A percentile compares a stretch with the other conserved stretches of the same genome.
Conservation (phyloP, 208 protist species). For the Balamuthia mandrillaris region DNA sequence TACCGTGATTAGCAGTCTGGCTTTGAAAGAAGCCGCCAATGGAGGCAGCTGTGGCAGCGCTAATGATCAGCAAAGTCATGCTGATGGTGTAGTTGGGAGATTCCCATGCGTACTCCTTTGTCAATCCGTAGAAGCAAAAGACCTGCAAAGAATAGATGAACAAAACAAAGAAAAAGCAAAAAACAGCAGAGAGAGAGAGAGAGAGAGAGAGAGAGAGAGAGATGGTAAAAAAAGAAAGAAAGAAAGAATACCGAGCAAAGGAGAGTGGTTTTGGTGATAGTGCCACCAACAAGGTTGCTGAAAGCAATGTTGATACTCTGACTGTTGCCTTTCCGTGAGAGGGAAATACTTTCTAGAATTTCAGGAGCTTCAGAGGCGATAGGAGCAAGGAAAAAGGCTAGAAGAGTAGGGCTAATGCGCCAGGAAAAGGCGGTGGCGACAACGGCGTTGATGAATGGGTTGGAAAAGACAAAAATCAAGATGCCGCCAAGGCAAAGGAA, state of each 20-base stretch:
- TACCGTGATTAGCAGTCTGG: constrained; percentile 42
- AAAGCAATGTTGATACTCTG: constrained; percentile 68
- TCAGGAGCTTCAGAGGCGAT: constrained; percentile 67
- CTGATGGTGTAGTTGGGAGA: constrained; percentile 57
- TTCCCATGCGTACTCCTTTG: constrained; percentile 54
- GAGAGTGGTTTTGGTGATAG: constrained; percentile 64
- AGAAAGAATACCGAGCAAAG: constrained; percentile 44
- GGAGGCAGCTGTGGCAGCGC: constrained; percentile 21
- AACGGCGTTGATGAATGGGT: constrained; percentile 63
- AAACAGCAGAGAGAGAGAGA: not conserved
- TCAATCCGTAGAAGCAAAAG: constrained; percentile 59
- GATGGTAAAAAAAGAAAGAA: not conserved
- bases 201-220: no score
- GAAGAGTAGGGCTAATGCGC: constrained; percentile 42
- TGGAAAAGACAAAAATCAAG: constrained; percentile 63
- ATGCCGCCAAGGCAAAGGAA: constrained; percentile 59
- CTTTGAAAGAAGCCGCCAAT: constrained; percentile 44
- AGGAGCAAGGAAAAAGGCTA: constrained; percentile 67
- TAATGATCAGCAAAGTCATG: constrained; percentile 43
- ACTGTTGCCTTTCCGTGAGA: constrained; percentile 62
- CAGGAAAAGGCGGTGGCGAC: constrained; percentile 26
- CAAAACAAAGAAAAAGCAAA: not conserved
- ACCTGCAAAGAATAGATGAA: constrained; percentile 22
- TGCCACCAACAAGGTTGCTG: constrained; percentile 66
- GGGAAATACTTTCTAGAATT: constrained; percentile 62